phyloP scores from a whole-genome alignment of 2,329 filamentous ascomycete species.

The Aspergillus bombycis region DNA sequence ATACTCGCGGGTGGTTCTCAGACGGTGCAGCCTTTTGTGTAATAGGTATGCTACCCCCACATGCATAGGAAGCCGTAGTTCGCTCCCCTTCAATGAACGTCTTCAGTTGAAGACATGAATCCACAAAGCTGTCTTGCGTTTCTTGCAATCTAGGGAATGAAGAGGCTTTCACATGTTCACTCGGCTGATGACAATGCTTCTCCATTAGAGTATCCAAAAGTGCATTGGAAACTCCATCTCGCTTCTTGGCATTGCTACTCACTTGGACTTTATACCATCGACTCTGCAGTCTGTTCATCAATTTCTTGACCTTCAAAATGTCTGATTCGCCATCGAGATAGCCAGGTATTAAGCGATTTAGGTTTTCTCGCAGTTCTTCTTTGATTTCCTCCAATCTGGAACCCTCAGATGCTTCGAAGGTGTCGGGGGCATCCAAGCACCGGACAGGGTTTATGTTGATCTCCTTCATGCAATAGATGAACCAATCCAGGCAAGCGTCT shows the following conservation, averaged over 20 bases:
- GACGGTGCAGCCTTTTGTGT: neutral
- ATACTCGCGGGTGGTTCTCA: neutral
- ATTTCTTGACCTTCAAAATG: neutral
- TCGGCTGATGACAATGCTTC: neutral
- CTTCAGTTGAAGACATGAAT: neutral
- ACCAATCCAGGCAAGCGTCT: neutral
- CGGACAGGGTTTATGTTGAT: rapidly evolving
- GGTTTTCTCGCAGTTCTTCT: neutral
- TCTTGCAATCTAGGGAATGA: too few species aligned
- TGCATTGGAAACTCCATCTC: neutral
- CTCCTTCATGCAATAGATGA: neutral
- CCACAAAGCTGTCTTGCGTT: neutral
- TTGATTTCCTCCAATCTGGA: neutral
- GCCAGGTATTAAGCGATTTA: neutral
- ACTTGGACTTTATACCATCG: neutral
- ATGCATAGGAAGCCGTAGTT: neutral
- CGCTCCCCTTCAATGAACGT: neutral
- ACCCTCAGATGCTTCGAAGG: neutral
- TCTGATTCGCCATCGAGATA: neutral
- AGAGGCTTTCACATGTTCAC: neutral
- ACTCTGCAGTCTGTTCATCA: neutral
- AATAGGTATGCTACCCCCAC: slow-evolving; percentile 1
- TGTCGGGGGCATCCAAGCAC: neutral
- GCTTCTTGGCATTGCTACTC: neutral
- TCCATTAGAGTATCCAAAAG: neutral